Evolutionary conservation across 2,329 filamentous ascomycete species (phyloP).

Genomic region (Aspergillus eucalypticola): DNA sequence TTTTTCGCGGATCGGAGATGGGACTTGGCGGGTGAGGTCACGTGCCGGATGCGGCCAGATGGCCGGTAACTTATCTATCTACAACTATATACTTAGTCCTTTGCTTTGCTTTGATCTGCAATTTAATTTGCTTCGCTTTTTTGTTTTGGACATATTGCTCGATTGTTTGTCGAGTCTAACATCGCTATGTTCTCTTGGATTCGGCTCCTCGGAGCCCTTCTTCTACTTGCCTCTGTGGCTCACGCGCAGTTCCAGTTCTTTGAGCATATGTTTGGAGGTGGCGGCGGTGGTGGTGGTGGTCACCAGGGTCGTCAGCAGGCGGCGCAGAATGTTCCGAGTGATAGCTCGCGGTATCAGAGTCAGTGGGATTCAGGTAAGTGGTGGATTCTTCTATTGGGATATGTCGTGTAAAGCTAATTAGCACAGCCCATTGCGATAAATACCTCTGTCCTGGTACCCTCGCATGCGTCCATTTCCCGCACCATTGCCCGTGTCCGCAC

Average conservation of each 20-base stretch:
- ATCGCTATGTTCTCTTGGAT: conserved; percentile 29
- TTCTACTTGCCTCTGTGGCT: conserved; percentile 60
- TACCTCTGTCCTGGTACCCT: conserved; percentile 95
- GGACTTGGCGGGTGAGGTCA: conserved; percentile 27
- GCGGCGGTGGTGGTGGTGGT: conserved; percentile 38
- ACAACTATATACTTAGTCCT: background rate
- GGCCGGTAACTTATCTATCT: background rate
- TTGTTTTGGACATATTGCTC: background rate
- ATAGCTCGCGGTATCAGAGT: conserved; percentile 75
- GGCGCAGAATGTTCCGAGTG: conserved; percentile 76
- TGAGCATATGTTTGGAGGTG: conserved; percentile 89
- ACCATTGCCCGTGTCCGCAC: conserved; percentile 93
- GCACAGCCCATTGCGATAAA: conserved; percentile 77
- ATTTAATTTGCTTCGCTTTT: background rate
- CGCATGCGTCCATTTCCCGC: conserved; percentile 91
- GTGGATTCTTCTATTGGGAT: background rate
- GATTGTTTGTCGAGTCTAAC: conserved; percentile 7
- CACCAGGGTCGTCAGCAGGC: conserved; percentile 59
- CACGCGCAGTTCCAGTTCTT: conserved; percentile 94
- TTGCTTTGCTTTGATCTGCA: too few relatives aligned
- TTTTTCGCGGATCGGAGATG: conserved; percentile 26
- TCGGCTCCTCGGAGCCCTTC: conserved; percentile 46
- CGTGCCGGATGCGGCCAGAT: conserved; percentile 18
- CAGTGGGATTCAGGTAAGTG: conserved; percentile 66
- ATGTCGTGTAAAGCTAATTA: conserved; percentile 1